Evolutionary conservation across 1,139 yeast species (phyloP), one percentile per base, ranked within the genome.

Genomic region (Lodderomyces parapsilosis): DNA sequence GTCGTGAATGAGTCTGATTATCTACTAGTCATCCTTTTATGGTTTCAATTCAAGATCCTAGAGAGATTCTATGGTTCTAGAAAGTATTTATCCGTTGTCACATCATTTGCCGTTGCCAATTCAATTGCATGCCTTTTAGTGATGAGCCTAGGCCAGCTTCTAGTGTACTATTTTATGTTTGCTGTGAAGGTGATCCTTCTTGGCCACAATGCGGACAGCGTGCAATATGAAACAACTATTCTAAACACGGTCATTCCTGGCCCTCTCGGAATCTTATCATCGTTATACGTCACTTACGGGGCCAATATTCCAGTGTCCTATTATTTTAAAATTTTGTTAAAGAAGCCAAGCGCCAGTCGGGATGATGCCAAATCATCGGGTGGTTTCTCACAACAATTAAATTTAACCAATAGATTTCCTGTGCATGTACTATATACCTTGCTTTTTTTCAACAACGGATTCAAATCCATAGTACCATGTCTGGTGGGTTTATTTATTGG

Each of bases 1-100:
- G 85, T 77, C 47, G 66, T 76, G 38, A 84, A 82, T 54, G 90
- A 85, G 58, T 78, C 87, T 2, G 89, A 85, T 55, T 82, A 78
- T 41, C 56, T 85, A 15, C 51, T 85, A 17, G 66, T 74, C 1
- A 60, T 74, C 5, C 56, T 82, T 11, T 56, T 84, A 28, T 63
- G 83, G 55, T 83, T 83, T 55, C 76, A 81, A 43, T 71, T 76
- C 55, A 79, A 88, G 49, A 75, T 73, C 30, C 60, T 86, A 43
- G 95, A 86, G 59, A 62, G 94, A 42, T 63, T 81, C 48, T 76
- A 74, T 49, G 91, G 93, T 1, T 71, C 86, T 4, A 66, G 78
- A 40, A 81, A 78, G 55, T 83, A 78, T 55, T 56, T 78, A 6
- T 71, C 79, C 17, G 47, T 65, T 46, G 54, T 68, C 17, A 46